phyloP scores from a whole-genome alignment of 805 yeast species.

The Zygoascus flipseniorum region DNA sequence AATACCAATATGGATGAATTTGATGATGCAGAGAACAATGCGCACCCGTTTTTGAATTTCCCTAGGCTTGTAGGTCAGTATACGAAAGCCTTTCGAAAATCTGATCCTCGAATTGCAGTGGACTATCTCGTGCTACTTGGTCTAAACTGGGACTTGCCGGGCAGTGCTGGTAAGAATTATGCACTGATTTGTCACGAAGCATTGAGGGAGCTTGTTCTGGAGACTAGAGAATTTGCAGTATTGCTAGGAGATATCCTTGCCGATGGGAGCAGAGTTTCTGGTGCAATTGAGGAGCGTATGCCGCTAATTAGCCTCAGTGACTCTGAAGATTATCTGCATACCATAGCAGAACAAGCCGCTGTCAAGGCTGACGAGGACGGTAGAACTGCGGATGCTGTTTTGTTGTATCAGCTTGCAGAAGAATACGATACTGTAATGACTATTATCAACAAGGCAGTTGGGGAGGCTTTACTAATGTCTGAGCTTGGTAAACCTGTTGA shows the following conservation, averaged over 20 bases:
- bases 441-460: constrained; percentile 64
- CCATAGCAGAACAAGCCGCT: constrained; percentile 80
- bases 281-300: constrained; percentile 74
- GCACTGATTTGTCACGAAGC: constrained; percentile 63
- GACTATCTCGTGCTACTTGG: constrained; percentile 75
- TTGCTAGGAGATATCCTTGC: constrained; percentile 76
- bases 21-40: constrained; percentile 10
- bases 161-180: constrained; percentile 33
- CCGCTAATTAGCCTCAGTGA: constrained; percentile 49
- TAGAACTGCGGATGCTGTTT: constrained; percentile 71
- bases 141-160: constrained; percentile 34
- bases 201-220: constrained; percentile 71
- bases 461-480: constrained; percentile 65
- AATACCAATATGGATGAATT: background rate
- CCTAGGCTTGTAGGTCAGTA: constrained; percentile 69
- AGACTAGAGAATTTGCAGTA: constrained; percentile 74
- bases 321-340: constrained; percentile 51
- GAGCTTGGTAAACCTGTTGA: constrained; percentile 55
- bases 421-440: constrained; percentile 75
- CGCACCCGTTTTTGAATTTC: constrained; percentile 33
- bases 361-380: constrained; percentile 87
- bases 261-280: constrained; percentile 72
- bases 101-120: constrained; percentile 87
- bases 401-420: constrained; percentile 79
- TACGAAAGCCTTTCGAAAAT: constrained; percentile 70